Base-by-base conservation (phyloP, 2,329 filamentous ascomycete genomes). In the Trichoderma asperellum region DNA sequence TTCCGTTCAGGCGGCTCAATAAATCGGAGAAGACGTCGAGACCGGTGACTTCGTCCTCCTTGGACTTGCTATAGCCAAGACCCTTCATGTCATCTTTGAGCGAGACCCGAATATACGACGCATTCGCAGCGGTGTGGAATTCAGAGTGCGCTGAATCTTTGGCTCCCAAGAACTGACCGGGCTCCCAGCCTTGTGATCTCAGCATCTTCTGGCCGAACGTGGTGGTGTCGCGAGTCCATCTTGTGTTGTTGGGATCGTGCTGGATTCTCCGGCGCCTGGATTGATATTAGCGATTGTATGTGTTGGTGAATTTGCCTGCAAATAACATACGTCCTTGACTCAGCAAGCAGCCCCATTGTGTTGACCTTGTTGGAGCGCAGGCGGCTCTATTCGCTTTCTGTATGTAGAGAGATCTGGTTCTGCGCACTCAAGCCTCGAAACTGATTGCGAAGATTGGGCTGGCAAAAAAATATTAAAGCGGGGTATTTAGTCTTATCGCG, bases 231-330 rank as follows among this genome's bases (percentile, higher is more conserved):
- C 91, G 90, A 68, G 91, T 90, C 96, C 96, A 99, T 85, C 88
- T 89, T 59, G 93, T 97, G 80, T 98, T 99, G 82, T 98, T 97
- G 8, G 96, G 96, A 81, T 99, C 96, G 78, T 91, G 87, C 73
- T 91, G 91, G 77, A 98, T 89, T 82, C 95, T 97, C 59, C 85
- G 74, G 64, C 79, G 79, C 65, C 80, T 81, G 63, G 4, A 24
- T 29, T 12, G 32, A 24, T 18, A 64, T 74, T 70, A 76, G 74
- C 21, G 55, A 14, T 1, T 58, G 37, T 21, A 21, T 2, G 21
- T 24, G 5, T 16, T n/a, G 1, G 43, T 12, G 16, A 10, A 2
- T 29, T 12, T 1, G 18, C 7, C 21, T 18, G 18, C 2, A n/a
- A 35, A 43, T 18, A n/a, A 55, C 71, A 74, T 75, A 79, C 79